Conservation (phyloP, 345 rosid genomes). For the Salix dunnii region DNA sequence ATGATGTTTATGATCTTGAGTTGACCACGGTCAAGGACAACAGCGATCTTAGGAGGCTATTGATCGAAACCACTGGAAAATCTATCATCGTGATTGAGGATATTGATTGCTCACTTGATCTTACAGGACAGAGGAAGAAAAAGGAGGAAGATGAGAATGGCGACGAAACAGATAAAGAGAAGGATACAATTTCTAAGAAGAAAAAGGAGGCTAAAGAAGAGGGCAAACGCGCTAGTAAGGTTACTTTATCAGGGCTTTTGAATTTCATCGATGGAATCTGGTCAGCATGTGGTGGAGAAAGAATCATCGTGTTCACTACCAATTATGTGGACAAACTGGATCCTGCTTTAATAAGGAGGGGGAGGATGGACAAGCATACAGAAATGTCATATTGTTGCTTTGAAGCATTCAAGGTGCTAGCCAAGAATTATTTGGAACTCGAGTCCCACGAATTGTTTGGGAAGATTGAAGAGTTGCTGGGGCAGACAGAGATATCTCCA, state of each 20-base stretch:
- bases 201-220: background rate
- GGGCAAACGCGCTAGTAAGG: background rate
- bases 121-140: constrained; percentile 14
- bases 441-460: constrained; percentile 1
- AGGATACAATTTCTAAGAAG: constrained; percentile 4
- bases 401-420: constrained; percentile 15
- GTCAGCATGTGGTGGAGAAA: constrained; percentile 20
- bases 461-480: constrained; percentile 1
- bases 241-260: constrained; percentile 8
- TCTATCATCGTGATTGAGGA: constrained; percentile 14
- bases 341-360: constrained; percentile 19
- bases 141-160: background rate
- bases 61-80: constrained; percentile 3
- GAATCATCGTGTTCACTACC: constrained; percentile 15
- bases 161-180: background rate
- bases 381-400: constrained; percentile 14
- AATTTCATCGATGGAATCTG: constrained; percentile 19
- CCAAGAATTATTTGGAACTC: constrained; percentile 4
- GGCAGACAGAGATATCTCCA: constrained; percentile 10
- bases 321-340: constrained; percentile 20
- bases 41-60: constrained; percentile 10
- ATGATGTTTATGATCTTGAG: constrained; percentile 24
- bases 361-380: constrained; percentile 14
- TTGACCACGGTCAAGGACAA: constrained; percentile 13
- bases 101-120: constrained; percentile 18